Base-by-base conservation (phyloP, 2,329 filamentous ascomycete genomes). In the Pyrenophora graminea region DNA sequence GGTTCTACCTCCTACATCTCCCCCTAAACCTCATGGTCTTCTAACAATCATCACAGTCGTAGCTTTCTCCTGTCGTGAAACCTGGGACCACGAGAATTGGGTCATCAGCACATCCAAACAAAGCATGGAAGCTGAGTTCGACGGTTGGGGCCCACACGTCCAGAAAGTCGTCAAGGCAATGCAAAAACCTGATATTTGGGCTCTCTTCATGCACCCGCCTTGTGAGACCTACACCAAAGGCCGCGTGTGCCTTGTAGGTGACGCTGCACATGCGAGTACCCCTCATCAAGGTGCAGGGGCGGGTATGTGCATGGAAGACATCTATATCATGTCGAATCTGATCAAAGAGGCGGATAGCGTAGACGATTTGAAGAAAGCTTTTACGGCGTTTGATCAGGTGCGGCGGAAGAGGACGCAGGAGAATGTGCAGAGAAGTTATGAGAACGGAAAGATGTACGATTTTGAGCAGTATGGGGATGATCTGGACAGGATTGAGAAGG, bases 241-340 rank as follows among this genome's bases (percentile, higher is more conserved):
- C 1, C 67, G 70, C 2, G 66, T 83, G 0, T 80, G 79, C 39
- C 58, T 85, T 2, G 71, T 82, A 0, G 82, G 82, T 6, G 82
- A 85, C 55, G 81, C 82, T 0, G 83, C 83, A 4, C 82, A 85
- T 55, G 81, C 82, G 0, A 70, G 75, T 0, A 79, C 78, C 0
- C 82, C 82, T 1, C 80, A 84, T 63, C 77, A 81, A 8, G 82
- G 82, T 3, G 77, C 81, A 0, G 82, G 82, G 5, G 82, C 82
- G 1, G 80, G 81, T 2, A 78, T 80, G 61, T 82, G 80, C 12
- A 76, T 85, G 47, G 82, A 85, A 63, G 82, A 85, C 53, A 77
- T 76, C 1, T 71, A 64, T 19, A 64, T 71, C 15, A 49, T 72
- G n/a, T 58, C 64, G 9, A 62, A 51, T 12, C 25, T 72, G 32